These are phyloP conservation scores for Acanthamoeba divionensis DNA, from an alignment of 208 protist species.

Conservation along the genomic window DNA sequence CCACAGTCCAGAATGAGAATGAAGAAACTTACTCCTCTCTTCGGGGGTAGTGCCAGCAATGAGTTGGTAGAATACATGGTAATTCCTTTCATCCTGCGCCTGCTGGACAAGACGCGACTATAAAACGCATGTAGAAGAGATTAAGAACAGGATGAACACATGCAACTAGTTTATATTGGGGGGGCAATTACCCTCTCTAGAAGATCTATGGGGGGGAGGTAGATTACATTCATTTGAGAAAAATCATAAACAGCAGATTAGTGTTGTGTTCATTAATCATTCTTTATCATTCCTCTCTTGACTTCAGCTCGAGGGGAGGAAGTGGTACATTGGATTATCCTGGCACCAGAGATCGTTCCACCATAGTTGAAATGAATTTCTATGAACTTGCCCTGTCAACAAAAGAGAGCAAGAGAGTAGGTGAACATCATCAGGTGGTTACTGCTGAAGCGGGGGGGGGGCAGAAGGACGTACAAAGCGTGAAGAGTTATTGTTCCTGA, in stretches of 20 bases:
- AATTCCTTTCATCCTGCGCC: slow-evolving; percentile 76
- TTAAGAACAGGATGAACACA: neutral
- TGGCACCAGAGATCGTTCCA: slow-evolving; percentile 67
- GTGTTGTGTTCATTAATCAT: no score
- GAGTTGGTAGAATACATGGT: slow-evolving; percentile 86
- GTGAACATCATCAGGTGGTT: neutral
- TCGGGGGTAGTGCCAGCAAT: slow-evolving; percentile 60
- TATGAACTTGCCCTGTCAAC: slow-evolving; percentile 72
- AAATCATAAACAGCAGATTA: slow-evolving; percentile 20
- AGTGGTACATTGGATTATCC: slow-evolving; percentile 72
- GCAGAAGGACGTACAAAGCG: slow-evolving; percentile 72
- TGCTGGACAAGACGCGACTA: slow-evolving; percentile 78
- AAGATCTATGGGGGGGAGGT: neutral
- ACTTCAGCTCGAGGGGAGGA: no score
- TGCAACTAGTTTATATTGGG: no score
- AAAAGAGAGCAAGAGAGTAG: neutral
- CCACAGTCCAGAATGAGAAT: neutral
- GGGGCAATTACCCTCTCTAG: no score
- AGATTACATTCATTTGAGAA: neutral
- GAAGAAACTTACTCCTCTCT: neutral
- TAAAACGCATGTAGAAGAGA: neutral
- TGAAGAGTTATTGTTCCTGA: slow-evolving; percentile 78
- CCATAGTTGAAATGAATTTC: slow-evolving; percentile 67
- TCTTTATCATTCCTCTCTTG: slow-evolving; percentile 59
- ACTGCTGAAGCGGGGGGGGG: neutral